phyloP scores from a whole-genome alignment of 148 eudicot species.

The Fagopyrum tataricum region DNA sequence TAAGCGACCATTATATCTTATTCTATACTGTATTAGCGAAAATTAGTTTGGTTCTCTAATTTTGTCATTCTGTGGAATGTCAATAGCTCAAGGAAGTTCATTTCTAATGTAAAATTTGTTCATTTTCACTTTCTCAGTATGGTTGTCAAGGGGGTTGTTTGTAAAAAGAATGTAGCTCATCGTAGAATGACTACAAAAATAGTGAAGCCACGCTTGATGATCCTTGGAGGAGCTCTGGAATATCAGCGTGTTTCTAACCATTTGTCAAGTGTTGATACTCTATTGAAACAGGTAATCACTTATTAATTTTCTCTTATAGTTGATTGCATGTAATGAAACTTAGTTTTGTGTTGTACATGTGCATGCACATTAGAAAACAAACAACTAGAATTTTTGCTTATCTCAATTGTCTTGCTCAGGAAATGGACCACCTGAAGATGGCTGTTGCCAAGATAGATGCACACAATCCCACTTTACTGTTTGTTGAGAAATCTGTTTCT shows the following conservation, averaged over 20 bases:
- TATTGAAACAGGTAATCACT: slow-evolving; percentile 75
- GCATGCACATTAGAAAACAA: not conserved
- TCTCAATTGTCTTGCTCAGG: slow-evolving; percentile 32
- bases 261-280: slow-evolving; percentile 86
- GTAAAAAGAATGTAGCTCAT: slow-evolving; percentile 96
- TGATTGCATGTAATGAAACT: slow-evolving; percentile 6
- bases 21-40: not conserved
- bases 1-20: not conserved
- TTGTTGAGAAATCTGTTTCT: slow-evolving; percentile 98
- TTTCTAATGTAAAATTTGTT: slow-evolving; percentile 19
- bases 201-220: slow-evolving; percentile 75
- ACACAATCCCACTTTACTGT: slow-evolving; percentile 68
- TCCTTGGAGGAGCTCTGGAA: slow-evolving; percentile 95
- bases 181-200: slow-evolving; percentile 80
- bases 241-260: slow-evolving; percentile 88
- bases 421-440: slow-evolving; percentile 98
- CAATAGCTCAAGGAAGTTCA: not conserved
- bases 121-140: slow-evolving; percentile 29
- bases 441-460: slow-evolving; percentile 95
- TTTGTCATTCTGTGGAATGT: not conserved
- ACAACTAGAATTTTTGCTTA: not conserved
- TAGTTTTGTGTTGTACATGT: not conserved
- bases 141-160: slow-evolving; percentile 88
- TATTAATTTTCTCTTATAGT: slow-evolving; percentile 8
- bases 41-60: not conserved